These are phyloP conservation scores for Syzygium malaccense DNA, from an alignment of 441 rosid species.

Conservation along the genomic window DNA sequence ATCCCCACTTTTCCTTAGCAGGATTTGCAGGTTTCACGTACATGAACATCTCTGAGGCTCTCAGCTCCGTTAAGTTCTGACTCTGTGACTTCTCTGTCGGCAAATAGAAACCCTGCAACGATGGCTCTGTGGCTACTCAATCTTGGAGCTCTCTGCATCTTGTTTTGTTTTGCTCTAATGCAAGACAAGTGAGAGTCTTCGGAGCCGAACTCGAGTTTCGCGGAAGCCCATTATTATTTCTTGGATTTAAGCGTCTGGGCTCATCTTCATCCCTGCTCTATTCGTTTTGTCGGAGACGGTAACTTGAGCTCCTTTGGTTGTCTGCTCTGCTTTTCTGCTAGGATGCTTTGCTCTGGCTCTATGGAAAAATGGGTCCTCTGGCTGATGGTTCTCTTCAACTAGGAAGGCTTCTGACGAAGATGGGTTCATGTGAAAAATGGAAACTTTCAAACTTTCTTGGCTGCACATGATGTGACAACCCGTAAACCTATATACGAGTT, in stretches of 20 bases:
- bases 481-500: not conserved
- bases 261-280: not conserved
- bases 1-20: not conserved
- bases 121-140: not conserved
- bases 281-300: not conserved
- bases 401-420: not conserved
- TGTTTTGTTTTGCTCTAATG: not conserved
- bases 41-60: not conserved
- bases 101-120: not conserved
- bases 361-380: not conserved
- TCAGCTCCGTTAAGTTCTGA: not conserved
- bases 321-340: not conserved
- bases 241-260: not conserved
- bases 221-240: not conserved
- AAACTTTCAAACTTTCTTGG: not conserved
- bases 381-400: not conserved
- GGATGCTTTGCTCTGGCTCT: not conserved
- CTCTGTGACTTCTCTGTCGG: not conserved
- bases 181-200: not conserved
- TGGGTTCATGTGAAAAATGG: not conserved
- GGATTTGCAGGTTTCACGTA: not conserved
- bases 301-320: not conserved
- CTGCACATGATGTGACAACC: not conserved
- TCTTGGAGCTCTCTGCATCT: not conserved
- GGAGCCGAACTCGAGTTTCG: not conserved